Evolutionary conservation across 1,284 basidiomycete genomes (phyloP).

Genomic region (Fomitopsis betulina): DNA sequence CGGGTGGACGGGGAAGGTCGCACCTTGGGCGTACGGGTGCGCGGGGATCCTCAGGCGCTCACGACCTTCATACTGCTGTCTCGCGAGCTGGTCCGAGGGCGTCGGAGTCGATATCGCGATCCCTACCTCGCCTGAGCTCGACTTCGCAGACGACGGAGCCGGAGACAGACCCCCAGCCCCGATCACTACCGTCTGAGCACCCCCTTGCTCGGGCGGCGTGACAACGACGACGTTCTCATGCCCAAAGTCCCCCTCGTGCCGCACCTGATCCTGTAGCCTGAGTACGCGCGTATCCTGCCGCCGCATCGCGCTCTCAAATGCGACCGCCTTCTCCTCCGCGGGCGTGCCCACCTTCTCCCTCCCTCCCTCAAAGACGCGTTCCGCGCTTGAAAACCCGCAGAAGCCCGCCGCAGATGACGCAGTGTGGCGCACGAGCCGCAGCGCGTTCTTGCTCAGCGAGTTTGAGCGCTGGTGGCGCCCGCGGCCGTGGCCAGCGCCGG

Average conservation of each 20-base stretch:
- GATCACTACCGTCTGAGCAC: neutral
- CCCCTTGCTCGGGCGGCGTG: slow-evolving; percentile 4
- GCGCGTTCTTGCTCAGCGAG: slow-evolving; percentile 55
- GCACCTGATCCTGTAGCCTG: slow-evolving; percentile 26
- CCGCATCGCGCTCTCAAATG: slow-evolving; percentile 39
- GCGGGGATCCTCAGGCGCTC: slow-evolving; percentile 38
- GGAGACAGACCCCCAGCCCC: slow-evolving; percentile 24
- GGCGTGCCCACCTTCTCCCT: slow-evolving; percentile 20
- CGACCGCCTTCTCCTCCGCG: slow-evolving; percentile 25
- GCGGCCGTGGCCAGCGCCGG: slow-evolving; percentile 29
- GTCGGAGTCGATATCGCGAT: slow-evolving; percentile 66
- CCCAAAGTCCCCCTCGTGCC: slow-evolving; percentile 12
- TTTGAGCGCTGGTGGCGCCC: slow-evolving; percentile 39
- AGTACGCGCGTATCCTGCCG: slow-evolving; percentile 40
- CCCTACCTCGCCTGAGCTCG: slow-evolving; percentile 41
- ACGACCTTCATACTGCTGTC: slow-evolving; percentile 19
- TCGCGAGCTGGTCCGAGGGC: slow-evolving; percentile 29
- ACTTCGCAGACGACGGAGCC: slow-evolving; percentile 26
- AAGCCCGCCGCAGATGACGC: slow-evolving; percentile 35
- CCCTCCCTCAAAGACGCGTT: slow-evolving; percentile 10
- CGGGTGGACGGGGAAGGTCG: slow-evolving; percentile 26
- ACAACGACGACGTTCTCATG: slow-evolving; percentile 18
- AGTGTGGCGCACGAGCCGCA: slow-evolving; percentile 33
- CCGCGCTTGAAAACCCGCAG: slow-evolving; percentile 21
- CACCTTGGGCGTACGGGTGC: slow-evolving; percentile 56